phyloP scores from a whole-genome alignment of 2,329 filamentous ascomycete species.

The Colletotrichum lentis region DNA sequence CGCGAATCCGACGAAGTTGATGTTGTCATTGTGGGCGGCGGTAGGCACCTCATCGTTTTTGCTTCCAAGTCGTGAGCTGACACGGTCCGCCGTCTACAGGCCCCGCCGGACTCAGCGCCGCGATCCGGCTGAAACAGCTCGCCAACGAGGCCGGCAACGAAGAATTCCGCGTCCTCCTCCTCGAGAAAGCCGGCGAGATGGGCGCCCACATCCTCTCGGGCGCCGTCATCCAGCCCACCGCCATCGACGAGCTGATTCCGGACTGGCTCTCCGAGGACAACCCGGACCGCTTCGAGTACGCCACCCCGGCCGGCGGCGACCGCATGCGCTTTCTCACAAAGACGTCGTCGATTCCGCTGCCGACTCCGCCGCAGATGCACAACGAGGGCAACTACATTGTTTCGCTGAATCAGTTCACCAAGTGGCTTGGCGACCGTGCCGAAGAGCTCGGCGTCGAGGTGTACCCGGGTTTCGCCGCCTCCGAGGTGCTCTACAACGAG shows the following conservation, averaged over 20 bases:
- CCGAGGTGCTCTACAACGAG: constrained; percentile 83
- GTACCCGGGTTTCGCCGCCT: constrained; percentile 94
- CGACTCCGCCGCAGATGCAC: constrained; percentile 94
- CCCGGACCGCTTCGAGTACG: constrained; percentile 84
- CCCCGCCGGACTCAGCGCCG: constrained; percentile 91
- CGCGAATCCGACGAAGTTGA: constrained; percentile 94
- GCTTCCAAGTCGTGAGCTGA: not conserved
- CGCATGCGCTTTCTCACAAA: constrained; percentile 95
- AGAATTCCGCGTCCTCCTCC: constrained; percentile 88
- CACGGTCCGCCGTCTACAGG: constrained; percentile 52
- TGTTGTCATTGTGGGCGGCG: constrained; percentile 94
- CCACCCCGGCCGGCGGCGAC: constrained; percentile 83
- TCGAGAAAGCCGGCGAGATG: constrained; percentile 95
- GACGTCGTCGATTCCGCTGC: constrained; percentile 78
- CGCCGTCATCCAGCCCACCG: constrained; percentile 89
- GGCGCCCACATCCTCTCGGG: constrained; percentile 96
- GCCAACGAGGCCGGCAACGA: constrained; percentile 95
- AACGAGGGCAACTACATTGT: constrained; percentile 99
- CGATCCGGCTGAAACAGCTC: constrained; percentile 93
- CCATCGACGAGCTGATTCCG: constrained; percentile 88
- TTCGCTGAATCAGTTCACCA: constrained; percentile 91
- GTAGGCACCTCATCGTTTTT: constrained; percentile 48
- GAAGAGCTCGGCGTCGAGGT: constrained; percentile 96
- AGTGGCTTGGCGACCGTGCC: constrained; percentile 95
- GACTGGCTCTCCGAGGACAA: constrained; percentile 94